A percentile compares a stretch with the other conserved stretches of the same genome.
Conservation (phyloP, 192 early-diverging fungal genomes). For the Backusella liffmaniae region DNA sequence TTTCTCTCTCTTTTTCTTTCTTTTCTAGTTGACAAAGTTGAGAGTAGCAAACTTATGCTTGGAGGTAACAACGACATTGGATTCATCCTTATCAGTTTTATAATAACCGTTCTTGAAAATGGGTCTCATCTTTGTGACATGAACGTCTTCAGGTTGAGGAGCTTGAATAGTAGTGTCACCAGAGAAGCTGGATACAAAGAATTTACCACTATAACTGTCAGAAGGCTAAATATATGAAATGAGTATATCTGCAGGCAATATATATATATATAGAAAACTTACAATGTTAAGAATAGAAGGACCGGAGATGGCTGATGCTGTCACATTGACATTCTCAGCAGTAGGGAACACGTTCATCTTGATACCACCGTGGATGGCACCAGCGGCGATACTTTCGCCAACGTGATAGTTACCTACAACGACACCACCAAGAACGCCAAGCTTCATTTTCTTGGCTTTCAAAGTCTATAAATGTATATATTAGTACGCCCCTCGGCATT, state of each 20-base stretch:
- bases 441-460: slow-evolving; percentile 14
- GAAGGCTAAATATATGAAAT: slow-evolving; percentile 3
- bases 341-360: slow-evolving; percentile 15
- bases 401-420: slow-evolving; percentile 18
- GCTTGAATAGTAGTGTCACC: slow-evolving; percentile 16
- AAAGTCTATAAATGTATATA: slow-evolving; percentile 11
- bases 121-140: slow-evolving; percentile 31
- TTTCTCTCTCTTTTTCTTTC: not conserved
- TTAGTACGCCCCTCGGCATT: not conserved
- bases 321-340: slow-evolving; percentile 1
- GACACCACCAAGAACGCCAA: slow-evolving; percentile 19
- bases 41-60: slow-evolving; percentile 18
- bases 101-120: slow-evolving; percentile 26
- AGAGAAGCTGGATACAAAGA: slow-evolving; percentile 4
- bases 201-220: slow-evolving; percentile 25
- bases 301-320: slow-evolving; percentile 11
- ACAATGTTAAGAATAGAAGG: slow-evolving; percentile 16
- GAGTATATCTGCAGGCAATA: not conserved
- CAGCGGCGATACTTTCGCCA: not conserved
- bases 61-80: slow-evolving; percentile 13
- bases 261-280: not conserved
- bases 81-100: slow-evolving; percentile 15
- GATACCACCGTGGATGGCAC: slow-evolving; percentile 8
- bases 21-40: not conserved
- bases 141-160: slow-evolving; percentile 28